Percentiles rank a stretch among this genome's conserved stretches.
phyloP scores from a whole-genome alignment of 129 eudicot genomes.

The Ambrosia trifida region DNA sequence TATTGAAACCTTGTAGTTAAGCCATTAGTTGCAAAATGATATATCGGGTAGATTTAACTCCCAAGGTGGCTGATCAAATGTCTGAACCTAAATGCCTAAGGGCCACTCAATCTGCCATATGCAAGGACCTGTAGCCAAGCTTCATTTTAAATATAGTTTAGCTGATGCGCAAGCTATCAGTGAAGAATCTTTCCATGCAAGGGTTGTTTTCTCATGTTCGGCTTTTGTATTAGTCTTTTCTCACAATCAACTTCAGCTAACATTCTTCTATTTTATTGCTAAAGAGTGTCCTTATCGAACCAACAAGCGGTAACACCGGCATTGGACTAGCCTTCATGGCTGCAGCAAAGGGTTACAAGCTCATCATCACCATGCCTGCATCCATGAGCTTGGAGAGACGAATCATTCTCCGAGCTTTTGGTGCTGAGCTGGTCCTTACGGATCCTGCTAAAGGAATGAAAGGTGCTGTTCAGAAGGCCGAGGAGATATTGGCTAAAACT shows the following conservation, averaged over 20 bases:
- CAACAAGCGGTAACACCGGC: slow-evolving; percentile 96
- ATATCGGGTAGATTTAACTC: neutral
- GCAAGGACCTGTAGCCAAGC: neutral
- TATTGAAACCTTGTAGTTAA: too few species aligned
- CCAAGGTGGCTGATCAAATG: neutral
- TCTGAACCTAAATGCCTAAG: neutral
- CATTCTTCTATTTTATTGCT: slow-evolving; percentile 19
- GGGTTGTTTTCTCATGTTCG: neutral
- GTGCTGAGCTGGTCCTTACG: slow-evolving; percentile 82
- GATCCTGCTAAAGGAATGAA: slow-evolving; percentile 88
- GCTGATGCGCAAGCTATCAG: neutral
- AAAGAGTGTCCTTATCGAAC: slow-evolving; percentile 88
- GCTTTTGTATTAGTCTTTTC: neutral
- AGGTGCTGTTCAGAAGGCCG: slow-evolving; percentile 86
- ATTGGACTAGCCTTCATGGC: slow-evolving; percentile 94
- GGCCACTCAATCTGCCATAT: neutral
- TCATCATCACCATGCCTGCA: slow-evolving; percentile 92
- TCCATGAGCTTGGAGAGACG: slow-evolving; percentile 89
- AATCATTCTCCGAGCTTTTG: slow-evolving; percentile 79
- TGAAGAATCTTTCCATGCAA: neutral
- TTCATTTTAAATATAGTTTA: neutral
- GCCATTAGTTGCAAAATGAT: neutral
- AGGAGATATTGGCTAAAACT: slow-evolving; percentile 70
- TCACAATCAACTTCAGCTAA: neutral
- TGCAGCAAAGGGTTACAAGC: slow-evolving; percentile 94